Evolutionary conservation across 176 grass and related monocot species (phyloP).

Genomic region (Oryza coarctata): DNA sequence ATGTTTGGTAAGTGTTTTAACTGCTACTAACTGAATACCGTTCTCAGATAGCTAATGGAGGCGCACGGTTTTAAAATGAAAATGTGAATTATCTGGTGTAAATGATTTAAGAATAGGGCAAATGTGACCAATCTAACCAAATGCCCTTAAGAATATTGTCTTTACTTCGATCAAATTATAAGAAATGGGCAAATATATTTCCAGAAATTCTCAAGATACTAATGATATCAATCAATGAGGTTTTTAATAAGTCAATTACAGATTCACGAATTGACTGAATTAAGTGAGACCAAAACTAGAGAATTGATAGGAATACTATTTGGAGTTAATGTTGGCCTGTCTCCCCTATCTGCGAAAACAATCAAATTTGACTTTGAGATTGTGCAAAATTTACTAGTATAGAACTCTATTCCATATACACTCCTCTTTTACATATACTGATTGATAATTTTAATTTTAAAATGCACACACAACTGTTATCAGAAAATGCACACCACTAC

Average conservation of each 20-base stretch:
- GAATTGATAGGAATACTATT: background rate
- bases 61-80: background rate
- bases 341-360: background rate
- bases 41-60: too few relatives aligned
- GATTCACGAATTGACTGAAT: background rate
- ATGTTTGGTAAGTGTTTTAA: too few relatives aligned
- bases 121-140: too few relatives aligned
- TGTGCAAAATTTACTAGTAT: background rate
- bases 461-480: background rate
- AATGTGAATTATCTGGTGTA: background rate
- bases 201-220: background rate
- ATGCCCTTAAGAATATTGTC: background rate
- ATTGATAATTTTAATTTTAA: background rate
- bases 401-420: too few relatives aligned
- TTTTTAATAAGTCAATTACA: background rate
- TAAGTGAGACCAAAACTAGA: background rate
- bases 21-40: background rate
- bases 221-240: background rate
- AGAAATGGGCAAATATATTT: background rate
- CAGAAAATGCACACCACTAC: background rate
- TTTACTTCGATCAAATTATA: background rate
- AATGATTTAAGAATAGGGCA: background rate
- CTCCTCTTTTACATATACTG: background rate
- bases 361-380: background rate
- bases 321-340: background rate